Base-by-base conservation (phyloP, 1,284 basidiomycete species). In the Mycena sp. region DNA sequence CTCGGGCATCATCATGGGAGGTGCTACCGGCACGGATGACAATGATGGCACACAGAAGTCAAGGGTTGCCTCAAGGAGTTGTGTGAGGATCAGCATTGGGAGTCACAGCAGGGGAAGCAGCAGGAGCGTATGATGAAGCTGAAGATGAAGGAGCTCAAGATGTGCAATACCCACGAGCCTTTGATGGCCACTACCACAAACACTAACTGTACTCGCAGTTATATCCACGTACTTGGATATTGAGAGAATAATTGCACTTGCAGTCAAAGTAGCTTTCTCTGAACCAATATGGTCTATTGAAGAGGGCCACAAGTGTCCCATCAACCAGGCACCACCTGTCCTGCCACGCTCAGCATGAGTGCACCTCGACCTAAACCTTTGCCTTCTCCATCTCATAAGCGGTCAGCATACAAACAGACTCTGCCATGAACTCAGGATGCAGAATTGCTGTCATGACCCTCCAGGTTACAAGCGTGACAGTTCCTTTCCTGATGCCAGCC, bases 191-290 rank as follows among this genome's bases (percentile, higher is more conserved):
- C 16, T 7, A 29, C 21, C 6, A 19, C n/a, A n/a, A 53, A 25
- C 6, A 19, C 6, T 11, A 29, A 6, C 25, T 21, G 48, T 4
- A 43, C n/a, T 7, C 10, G 29, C n/a, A 3, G 25, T 3, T 3
- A 2, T n/a, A 21, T 6, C 10, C n/a, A 53, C 30, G 14, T 61
- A 74, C 74, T 65, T 75, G 77, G n/a, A 78, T 32, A 65, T 79
- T 78, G 9, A 80, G 29, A 2, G 77, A 78, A 56, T 80, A 79
- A 43, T 78, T 77, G 19, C 63, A 70, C 61, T 81, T 81, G 4
- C 71, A 56, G 61, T 80, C 74, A 65, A 77, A 81, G 52, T 76
- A 82, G 10, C 63, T 70, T 32, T 80, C 72, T 2, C 78, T 76
- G 68, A 72, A 72, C 56, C 67, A 71, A 1, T 61, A 64, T 7